phyloP scores from a whole-genome alignment of 1,284 basidiomycete genomes.

The Sanghuangporus weigelae region DNA sequence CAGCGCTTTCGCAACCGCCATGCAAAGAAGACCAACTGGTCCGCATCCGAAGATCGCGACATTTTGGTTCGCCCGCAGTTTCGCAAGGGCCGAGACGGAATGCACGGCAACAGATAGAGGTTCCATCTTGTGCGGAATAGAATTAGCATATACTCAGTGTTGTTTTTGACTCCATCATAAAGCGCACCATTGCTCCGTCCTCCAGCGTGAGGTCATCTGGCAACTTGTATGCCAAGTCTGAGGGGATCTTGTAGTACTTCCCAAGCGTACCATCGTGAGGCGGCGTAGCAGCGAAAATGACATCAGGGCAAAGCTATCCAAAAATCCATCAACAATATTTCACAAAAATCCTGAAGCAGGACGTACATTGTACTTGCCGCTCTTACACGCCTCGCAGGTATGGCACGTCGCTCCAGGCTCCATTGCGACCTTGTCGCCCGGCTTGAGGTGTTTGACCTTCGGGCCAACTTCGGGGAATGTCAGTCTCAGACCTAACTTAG shows the following conservation, averaged over 20 bases:
- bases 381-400: constrained; percentile 69
- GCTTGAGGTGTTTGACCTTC: constrained; percentile 67
- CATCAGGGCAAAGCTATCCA: constrained; percentile 63
- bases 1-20: constrained; percentile 89
- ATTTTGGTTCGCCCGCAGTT: constrained; percentile 66
- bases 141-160: not conserved
- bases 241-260: constrained; percentile 75
- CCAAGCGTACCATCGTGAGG: constrained; percentile 85
- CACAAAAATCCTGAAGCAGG: not conserved
- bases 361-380: constrained; percentile 74
- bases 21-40: constrained; percentile 87
- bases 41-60: constrained; percentile 87
- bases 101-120: constrained; percentile 92
- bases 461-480: constrained; percentile 48
- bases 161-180: not conserved
- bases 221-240: constrained; percentile 69
- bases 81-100: constrained; percentile 75
- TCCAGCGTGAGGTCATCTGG: constrained; percentile 73
- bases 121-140: constrained; percentile 64
- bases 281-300: constrained; percentile 85
- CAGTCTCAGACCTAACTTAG: not conserved
- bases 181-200: constrained; percentile 77
- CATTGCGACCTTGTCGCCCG: constrained; percentile 84
- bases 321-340: not conserved
- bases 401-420: constrained; percentile 79